phyloP scores from a whole-genome alignment of 23 red algal species.

The Pyropia haitanensis region DNA sequence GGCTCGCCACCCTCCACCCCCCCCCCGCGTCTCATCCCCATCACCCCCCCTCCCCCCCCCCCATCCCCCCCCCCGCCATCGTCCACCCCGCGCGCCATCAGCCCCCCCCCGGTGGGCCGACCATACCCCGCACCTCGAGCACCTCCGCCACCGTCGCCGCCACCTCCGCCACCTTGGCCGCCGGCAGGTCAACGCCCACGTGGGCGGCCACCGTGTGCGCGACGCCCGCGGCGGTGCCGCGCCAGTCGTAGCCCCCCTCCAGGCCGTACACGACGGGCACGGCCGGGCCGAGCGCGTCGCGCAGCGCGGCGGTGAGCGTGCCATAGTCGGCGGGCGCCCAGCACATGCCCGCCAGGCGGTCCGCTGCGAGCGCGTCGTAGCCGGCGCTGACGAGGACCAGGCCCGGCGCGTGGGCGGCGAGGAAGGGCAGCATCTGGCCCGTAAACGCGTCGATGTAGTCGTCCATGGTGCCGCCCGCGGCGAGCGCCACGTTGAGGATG shows the following conservation, averaged over 20 bases:
- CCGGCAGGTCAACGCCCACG: no score
- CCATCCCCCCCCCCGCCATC: no score
- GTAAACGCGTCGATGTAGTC: conserved; percentile 49
- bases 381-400: conserved; percentile 83
- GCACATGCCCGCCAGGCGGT: conserved; percentile 66
- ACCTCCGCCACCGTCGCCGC: no score
- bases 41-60: neutral
- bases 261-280: conserved; percentile 75
- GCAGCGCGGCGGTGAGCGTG: conserved; percentile 38
- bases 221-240: no score
- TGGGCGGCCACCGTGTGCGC: no score
- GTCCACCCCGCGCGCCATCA: no score
- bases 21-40: conserved; percentile 1
- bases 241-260: conserved; percentile 81
- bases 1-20: neutral
- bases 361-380: conserved; percentile 83
- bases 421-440: conserved; percentile 45
- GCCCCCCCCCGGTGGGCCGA: no score
- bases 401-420: conserved; percentile 28
- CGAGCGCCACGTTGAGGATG: conserved; percentile 66
- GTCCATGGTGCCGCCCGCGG: conserved; percentile 19
- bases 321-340: conserved; percentile 72
- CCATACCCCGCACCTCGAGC: no score
- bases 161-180: no score
- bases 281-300: conserved; percentile 31